Conservation (phyloP, 2,329 filamentous ascomycete genomes). For the Neopestalotiopsis rosae region DNA sequence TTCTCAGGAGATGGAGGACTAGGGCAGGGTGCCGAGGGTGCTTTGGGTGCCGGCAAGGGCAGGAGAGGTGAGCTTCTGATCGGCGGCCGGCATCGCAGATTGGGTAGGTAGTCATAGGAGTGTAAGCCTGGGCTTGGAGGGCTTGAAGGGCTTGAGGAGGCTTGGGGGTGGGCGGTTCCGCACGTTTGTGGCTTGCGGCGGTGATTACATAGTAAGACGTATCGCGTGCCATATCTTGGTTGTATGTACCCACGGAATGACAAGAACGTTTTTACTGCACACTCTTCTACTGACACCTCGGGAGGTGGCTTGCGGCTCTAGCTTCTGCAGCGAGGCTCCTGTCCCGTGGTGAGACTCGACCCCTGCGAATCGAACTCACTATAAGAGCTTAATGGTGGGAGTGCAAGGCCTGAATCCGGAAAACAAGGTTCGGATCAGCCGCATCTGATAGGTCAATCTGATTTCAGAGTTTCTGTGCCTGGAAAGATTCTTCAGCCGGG, state of each 20-base stretch:
- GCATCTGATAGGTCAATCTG: conserved; percentile 3
- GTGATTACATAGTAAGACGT: conserved; percentile 1
- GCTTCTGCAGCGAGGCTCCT: conserved; percentile 1
- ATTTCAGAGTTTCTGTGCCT: not conserved
- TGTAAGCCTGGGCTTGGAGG: too few species aligned
- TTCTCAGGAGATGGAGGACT: not conserved
- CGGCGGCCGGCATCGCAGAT: not conserved
- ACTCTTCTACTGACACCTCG: not conserved
- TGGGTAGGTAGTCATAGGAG: not conserved
- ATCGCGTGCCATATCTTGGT: not conserved
- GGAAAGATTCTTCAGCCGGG: conserved; percentile 8
- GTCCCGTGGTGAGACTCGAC: conserved; percentile 9
- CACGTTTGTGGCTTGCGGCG: not conserved
- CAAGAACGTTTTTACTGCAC: not conserved
- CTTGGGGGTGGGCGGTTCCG: not conserved
- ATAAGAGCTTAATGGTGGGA: conserved; percentile 8
- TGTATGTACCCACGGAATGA: conserved; percentile 1
- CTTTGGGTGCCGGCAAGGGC: not conserved
- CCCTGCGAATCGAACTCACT: conserved; percentile 10
- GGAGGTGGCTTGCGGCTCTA: not conserved
- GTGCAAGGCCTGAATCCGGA: not conserved
- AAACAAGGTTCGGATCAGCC: conserved; percentile 5
- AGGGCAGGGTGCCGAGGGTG: too few species aligned
- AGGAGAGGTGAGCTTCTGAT: not conserved
- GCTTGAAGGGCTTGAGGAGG: too few species aligned